Evolutionary conservation across 345 rosid genomes (phyloP).

Genomic region (Jatropha curcas): DNA sequence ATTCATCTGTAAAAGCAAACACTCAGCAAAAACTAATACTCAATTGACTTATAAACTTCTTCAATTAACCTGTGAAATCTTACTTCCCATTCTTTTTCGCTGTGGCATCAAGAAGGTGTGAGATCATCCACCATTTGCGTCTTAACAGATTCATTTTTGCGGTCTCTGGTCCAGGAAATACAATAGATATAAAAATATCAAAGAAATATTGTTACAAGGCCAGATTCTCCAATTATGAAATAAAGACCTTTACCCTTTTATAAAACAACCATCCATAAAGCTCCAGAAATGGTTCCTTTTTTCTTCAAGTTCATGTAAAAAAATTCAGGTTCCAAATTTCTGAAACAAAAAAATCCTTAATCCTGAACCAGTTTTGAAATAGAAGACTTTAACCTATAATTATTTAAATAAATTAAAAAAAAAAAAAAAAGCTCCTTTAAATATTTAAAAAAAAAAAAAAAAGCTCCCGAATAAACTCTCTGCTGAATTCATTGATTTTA

Average conservation of each 20-base stretch:
- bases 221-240: not conserved
- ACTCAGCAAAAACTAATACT: slow-evolving; percentile 19
- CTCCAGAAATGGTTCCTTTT: no score
- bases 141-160: slow-evolving; percentile 64
- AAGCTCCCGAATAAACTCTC: no score
- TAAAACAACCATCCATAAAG: no score
- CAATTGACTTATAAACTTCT: slow-evolving; percentile 7
- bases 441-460: no score
- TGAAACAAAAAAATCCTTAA: no score
- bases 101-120: slow-evolving; percentile 63
- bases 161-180: slow-evolving; percentile 50
- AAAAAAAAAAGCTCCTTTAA: no score
- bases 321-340: no score
- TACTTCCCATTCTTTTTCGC: slow-evolving; percentile 61
- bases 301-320: no score
- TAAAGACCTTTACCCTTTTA: no score
- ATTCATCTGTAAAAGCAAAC: slow-evolving; percentile 53
- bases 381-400: no score
- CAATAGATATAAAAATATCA: not conserved
- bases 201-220: not conserved
- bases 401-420: no score
- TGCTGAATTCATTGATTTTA: not conserved
- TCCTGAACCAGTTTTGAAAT: no score
- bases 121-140: slow-evolving; percentile 59
- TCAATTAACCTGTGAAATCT: slow-evolving; percentile 60